These are phyloP conservation scores for Quercus tomentella DNA, from an alignment of 331 rosid genomes.

Conservation along the genomic window DNA sequence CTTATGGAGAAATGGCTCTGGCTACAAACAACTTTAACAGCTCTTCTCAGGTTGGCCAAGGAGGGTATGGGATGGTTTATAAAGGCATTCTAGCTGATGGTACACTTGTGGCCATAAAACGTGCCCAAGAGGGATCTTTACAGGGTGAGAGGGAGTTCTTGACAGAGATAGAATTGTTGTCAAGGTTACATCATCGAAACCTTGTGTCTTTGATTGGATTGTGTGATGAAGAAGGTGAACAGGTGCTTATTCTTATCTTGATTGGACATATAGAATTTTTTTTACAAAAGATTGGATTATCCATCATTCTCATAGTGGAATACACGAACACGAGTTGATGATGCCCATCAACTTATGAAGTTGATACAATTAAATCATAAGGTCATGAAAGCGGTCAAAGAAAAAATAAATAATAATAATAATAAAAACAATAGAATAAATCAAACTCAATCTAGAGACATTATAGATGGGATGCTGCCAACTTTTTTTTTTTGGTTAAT, in stretches of 20 bases:
- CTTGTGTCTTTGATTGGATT: constrained; percentile 82
- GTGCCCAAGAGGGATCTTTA: background rate
- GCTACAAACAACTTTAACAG: background rate
- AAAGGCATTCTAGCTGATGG: background rate
- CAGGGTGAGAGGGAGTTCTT: constrained; percentile 81
- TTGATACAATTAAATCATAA: background rate
- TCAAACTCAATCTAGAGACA: background rate
- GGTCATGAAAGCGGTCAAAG: background rate
- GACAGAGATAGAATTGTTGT: constrained; percentile 77
- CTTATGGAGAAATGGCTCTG: background rate
- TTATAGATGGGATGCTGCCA: background rate
- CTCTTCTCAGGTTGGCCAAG: too few species aligned
- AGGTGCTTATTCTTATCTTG: constrained; percentile 36
- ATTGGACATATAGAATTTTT: background rate
- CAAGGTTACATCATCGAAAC: constrained; percentile 89
- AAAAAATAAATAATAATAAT: too few species aligned
- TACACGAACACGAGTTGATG: too few species aligned
- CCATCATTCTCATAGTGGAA: background rate
- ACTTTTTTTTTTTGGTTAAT: background rate
- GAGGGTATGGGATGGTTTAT: too few species aligned
- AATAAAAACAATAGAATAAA: background rate
- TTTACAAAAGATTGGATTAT: background rate
- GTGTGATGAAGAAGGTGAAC: constrained; percentile 87
- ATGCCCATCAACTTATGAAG: background rate
- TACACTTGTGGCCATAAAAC: background rate